These are phyloP conservation scores for Peronospora destructor DNA, from an alignment of 352 stramenopile species.

Conservation along the genomic window DNA sequence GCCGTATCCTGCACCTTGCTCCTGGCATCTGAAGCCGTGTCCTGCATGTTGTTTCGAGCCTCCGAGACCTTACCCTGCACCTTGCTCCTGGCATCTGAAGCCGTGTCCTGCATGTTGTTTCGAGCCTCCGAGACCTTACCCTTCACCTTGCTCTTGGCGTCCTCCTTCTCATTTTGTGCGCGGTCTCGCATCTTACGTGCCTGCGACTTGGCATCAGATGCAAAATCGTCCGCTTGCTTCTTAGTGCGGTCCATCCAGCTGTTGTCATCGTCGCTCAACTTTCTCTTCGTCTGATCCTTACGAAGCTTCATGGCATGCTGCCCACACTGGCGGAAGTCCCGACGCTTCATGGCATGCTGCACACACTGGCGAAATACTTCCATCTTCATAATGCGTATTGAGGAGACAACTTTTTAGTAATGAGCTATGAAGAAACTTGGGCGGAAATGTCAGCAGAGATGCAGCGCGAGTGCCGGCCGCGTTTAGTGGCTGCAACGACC, in stretches of 20 bases:
- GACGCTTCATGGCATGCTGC: too few relatives aligned
- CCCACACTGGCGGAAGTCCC: slow-evolving; percentile 70
- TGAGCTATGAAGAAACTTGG: slow-evolving; percentile 10
- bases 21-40: slow-evolving; percentile 12
- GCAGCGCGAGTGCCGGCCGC: slow-evolving; percentile 20
- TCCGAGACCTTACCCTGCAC: background rate
- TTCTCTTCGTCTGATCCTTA: slow-evolving; percentile 24
- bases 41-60: slow-evolving; percentile 5
- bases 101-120: slow-evolving; percentile 30
- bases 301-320: slow-evolving; percentile 48
- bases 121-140: slow-evolving; percentile 29
- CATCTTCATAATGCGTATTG: slow-evolving; percentile 20
- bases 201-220: slow-evolving; percentile 24
- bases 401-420: slow-evolving; percentile 17
- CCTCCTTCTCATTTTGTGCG: slow-evolving; percentile 26
- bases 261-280: slow-evolving; percentile 18
- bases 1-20: too few relatives aligned
- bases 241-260: slow-evolving; percentile 56
- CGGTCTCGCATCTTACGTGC: slow-evolving; percentile 24
- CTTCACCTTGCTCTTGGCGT: slow-evolving; percentile 24
- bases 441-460: slow-evolving; percentile 1
- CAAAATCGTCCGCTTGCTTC: slow-evolving; percentile 27
- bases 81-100: slow-evolving; percentile 32
- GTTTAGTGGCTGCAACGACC: background rate
- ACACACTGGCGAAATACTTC: slow-evolving; percentile 24